Evolutionary conservation across 139 green algal genomes (phyloP), one percentile per base, ranked within the genome.

Genomic region (Coccomyxa sp.): DNA sequence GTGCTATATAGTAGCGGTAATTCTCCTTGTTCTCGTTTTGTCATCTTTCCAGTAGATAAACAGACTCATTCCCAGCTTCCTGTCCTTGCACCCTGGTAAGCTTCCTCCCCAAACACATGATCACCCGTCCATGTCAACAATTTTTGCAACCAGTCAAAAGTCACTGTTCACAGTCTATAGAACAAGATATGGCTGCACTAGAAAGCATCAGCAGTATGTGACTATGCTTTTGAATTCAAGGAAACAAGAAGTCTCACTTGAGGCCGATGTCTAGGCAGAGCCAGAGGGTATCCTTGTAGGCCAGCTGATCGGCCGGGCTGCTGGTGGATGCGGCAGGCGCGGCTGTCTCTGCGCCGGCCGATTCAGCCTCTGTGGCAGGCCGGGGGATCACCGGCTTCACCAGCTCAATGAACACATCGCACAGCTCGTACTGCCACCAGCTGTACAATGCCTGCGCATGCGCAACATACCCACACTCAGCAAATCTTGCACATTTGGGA

Each of bases 401-500:
- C 32, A 98, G 86, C 91, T 99, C 96, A 81, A 99, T 99, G 92
- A 98, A 99, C 66, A 99, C 95, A 85, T 99, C 96, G 88, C 96
- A 99, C 81, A 99, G 83, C 71, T 98, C 91, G 85, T 99, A 98
- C 92, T 98, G 95, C 95, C 94, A 98, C 82, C 95, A 98, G 59
- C 82, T 82, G 88, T 99, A 99, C 31, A 97, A 32, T 18, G 87
- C 87, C 86, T 94, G 92, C 30, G 91, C 93, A 28, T 38, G 60
- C 15, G 4, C 10, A 1, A 80, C 76, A n/a, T n/a, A 81, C 13
- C 25, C 28, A 77, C 71, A 51, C 68, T 32, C 68, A 77, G 21
- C 68, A 38, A 68, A 14, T 68, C 16, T 68, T 51, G 38, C 38
- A 51, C 38, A 51, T 51, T 51, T 51, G 38, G 38, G 38, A 51